These are phyloP conservation scores for Mucor racemosus DNA, from an alignment of 371 early-diverging fungal species.

Conservation along the genomic window DNA sequence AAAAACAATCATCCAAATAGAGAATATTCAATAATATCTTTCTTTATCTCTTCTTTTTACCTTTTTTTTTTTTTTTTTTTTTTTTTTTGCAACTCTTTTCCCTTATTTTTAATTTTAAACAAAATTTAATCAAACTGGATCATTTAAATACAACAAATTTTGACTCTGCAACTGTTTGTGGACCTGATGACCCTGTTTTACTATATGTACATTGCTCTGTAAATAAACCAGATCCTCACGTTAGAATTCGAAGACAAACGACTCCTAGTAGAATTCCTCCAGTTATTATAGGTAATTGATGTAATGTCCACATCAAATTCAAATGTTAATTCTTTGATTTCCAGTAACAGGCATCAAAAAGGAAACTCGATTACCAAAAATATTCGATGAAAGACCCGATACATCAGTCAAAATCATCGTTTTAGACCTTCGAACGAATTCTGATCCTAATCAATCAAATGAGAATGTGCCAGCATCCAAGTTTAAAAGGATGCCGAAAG, in stretches of 20 bases:
- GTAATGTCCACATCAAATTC: too few species aligned
- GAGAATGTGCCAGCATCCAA: constrained; percentile 20
- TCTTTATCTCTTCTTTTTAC: constrained; percentile 12
- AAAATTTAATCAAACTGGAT: constrained; percentile 22
- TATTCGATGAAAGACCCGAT: constrained; percentile 26
- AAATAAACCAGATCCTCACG: constrained; percentile 36
- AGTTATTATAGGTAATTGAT: constrained; percentile 40
- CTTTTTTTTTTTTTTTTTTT: background rate
- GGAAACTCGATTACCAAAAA: constrained; percentile 16
- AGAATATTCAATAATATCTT: background rate
- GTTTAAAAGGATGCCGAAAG: constrained; percentile 25
- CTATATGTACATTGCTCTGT: constrained; percentile 44
- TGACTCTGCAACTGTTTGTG: constrained; percentile 24
- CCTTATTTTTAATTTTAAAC: background rate
- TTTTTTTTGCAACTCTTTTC: too few species aligned
- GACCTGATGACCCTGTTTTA: constrained; percentile 40
- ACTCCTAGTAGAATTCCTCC: constrained; percentile 41
- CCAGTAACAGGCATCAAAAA: constrained; percentile 30
- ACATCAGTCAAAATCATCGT: constrained; percentile 19
- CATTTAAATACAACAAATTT: constrained; percentile 12
- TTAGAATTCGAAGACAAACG: constrained; percentile 40
- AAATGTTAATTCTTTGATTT: background rate
- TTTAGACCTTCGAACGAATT: constrained; percentile 24
- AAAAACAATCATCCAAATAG: background rate
- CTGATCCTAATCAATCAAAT: constrained; percentile 8